Conservation (phyloP, 2,329 filamentous ascomycete genomes). For the Orbilia oligospora region DNA sequence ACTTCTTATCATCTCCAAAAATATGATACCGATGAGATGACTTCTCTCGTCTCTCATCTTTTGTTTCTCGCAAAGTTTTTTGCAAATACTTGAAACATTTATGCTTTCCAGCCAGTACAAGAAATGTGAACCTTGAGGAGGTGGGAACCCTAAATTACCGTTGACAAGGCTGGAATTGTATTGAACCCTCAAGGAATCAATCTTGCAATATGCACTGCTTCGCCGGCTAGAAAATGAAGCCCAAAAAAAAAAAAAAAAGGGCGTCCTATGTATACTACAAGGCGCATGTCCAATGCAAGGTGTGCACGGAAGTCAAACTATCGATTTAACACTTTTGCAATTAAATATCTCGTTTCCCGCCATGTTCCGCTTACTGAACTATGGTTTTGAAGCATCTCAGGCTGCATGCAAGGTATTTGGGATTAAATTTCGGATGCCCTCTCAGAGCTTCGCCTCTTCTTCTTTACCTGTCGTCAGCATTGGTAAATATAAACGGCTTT, state of each 20-base stretch:
- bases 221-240: slow-evolving; percentile 17
- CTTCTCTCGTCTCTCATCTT: slow-evolving; percentile 15
- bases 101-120: neutral
- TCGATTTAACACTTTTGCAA: slow-evolving; percentile 10
- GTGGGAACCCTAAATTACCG: slow-evolving; percentile 47
- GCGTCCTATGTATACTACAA: slow-evolving; percentile 21
- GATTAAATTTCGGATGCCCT: slow-evolving; percentile 33
- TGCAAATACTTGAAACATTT: slow-evolving; percentile 27
- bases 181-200: slow-evolving; percentile 33
- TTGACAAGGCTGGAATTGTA: slow-evolving; percentile 27
- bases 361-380: slow-evolving; percentile 57
- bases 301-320: slow-evolving; percentile 21
- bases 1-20: slow-evolving; percentile 27
- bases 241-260: no score
- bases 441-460: slow-evolving; percentile 21
- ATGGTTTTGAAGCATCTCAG: slow-evolving; percentile 33
- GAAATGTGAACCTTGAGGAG: slow-evolving; percentile 2
- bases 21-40: slow-evolving; percentile 39
- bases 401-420: slow-evolving; percentile 32
- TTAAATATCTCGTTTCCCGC: slow-evolving; percentile 61
- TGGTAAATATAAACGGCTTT: slow-evolving; percentile 19
- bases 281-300: slow-evolving; percentile 31
- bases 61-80: slow-evolving; percentile 44
- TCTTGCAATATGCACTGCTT: slow-evolving; percentile 35
- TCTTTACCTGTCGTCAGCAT: slow-evolving; percentile 32